Conservation (phyloP, 163 green algal genomes). For the Volvox carteri region DNA sequence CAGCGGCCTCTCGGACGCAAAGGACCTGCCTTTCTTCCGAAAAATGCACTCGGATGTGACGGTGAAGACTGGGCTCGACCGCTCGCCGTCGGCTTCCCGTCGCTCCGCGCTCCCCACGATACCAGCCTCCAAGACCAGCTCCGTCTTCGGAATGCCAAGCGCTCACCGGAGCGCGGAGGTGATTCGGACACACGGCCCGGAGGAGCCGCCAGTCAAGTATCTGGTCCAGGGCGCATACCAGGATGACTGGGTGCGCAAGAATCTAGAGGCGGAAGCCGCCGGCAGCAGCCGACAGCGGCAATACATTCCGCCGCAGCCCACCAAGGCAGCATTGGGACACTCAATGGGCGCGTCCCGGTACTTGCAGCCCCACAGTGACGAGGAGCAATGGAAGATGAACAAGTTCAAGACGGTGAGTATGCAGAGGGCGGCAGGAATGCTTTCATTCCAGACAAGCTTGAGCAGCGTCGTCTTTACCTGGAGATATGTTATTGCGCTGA, state of each 20-base stretch:
- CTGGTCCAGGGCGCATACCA: constrained; percentile 65
- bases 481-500: too few species aligned
- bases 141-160: constrained; percentile 57
- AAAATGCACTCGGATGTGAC: constrained; percentile 44
- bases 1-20: constrained; percentile 63
- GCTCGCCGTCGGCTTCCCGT: background rate
- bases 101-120: constrained; percentile 32
- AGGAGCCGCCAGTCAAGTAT: constrained; percentile 66
- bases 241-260: constrained; percentile 58
- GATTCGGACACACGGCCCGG: constrained; percentile 43
- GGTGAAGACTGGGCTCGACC: background rate
- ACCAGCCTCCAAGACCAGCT: constrained; percentile 30
- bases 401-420: constrained; percentile 68
- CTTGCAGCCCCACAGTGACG: constrained; percentile 20
- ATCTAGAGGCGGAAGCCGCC: constrained; percentile 44
- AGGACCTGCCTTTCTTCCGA: constrained; percentile 60
- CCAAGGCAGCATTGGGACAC: constrained; percentile 58
- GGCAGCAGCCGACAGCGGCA: background rate
- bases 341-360: constrained; percentile 31
- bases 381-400: constrained; percentile 65
- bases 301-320: constrained; percentile 56
- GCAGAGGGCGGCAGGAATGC: too few species aligned
- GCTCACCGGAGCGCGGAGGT: constrained; percentile 58
- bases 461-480: too few species aligned
- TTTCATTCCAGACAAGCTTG: too few species aligned